phyloP scores from a whole-genome alignment of 306 rosid species.

The Lathyrus tuberosus region DNA sequence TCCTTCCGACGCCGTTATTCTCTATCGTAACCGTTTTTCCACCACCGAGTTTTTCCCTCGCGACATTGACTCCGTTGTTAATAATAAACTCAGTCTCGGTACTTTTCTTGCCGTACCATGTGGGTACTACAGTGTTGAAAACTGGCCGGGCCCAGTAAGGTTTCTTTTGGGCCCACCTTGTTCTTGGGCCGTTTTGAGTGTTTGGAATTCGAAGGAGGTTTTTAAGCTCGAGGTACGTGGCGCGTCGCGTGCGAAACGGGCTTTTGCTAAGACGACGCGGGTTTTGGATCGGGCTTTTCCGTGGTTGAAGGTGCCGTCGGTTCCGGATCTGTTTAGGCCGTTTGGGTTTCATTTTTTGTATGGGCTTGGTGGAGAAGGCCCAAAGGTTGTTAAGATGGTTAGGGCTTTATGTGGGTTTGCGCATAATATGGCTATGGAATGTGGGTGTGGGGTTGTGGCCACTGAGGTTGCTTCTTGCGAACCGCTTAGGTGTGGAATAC shows the following conservation, averaged over 20 bases:
- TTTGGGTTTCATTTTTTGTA: slow-evolving; percentile 81
- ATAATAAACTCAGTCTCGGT: slow-evolving; percentile 70
- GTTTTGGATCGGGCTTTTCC: slow-evolving; percentile 75
- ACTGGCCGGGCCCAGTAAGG: slow-evolving; percentile 66
- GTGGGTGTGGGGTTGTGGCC: slow-evolving; percentile 73
- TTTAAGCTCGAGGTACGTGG: slow-evolving; percentile 77
- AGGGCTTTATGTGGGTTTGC: slow-evolving; percentile 68
- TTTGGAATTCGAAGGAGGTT: slow-evolving; percentile 87
- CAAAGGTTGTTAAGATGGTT: slow-evolving; percentile 58
- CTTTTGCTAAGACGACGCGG: slow-evolving; percentile 66
- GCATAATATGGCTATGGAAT: slow-evolving; percentile 74
- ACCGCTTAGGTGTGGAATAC: slow-evolving; percentile 65
- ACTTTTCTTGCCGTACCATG: slow-evolving; percentile 83
- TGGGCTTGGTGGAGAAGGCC: slow-evolving; percentile 86
- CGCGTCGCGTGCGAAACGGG: slow-evolving; percentile 60
- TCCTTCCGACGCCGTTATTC: slow-evolving; percentile 63
- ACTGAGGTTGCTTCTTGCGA: slow-evolving; percentile 80
- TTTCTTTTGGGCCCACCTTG: slow-evolving; percentile 64
- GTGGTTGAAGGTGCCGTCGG: slow-evolving; percentile 72
- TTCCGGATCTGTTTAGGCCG: slow-evolving; percentile 75
- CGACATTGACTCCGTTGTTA: slow-evolving; percentile 79
- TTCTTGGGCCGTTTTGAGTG: slow-evolving; percentile 91
- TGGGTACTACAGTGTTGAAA: slow-evolving; percentile 38
- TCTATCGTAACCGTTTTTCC: slow-evolving; percentile 76
- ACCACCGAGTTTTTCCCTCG: slow-evolving; percentile 93